Evolutionary conservation across 345 rosid genomes (phyloP), one percentile per base, ranked within the genome.

Genomic region (Excoecaria agallocha): DNA sequence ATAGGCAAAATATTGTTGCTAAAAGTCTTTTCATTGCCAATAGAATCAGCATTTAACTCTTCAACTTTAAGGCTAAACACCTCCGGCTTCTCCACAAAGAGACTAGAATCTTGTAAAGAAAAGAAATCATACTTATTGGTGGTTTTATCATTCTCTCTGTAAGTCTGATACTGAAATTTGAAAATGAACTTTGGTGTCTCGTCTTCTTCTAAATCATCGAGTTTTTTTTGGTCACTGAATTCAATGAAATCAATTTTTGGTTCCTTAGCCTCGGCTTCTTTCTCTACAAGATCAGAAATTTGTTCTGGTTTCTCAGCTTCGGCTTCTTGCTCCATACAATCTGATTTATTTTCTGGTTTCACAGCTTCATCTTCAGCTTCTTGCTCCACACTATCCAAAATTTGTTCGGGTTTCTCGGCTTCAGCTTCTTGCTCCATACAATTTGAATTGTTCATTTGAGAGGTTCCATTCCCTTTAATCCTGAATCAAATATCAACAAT

Each of bases 141-240:
- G 75, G 73, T 81, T 24, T 80, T 79, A 52, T 37, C 64, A 50
- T 69, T 67, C 8, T 55, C 71, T 50, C 73, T 65, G 63, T 76
- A 83, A 10, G 85, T 85, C 74, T 84, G 97, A 75, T 84, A 94
- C 78, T 90, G 78, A 85, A 94, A 94, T 70, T 93, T 87, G 80
- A 91, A 86, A 72, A 82, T 62, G 58, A 85, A 77, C 25, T 86
- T 81, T 15, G 93, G 81, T 3, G 84, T 64, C n/a, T 86, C 88
- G 12, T 65, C 77, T 46, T 74, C 73, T 24, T 49, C 75, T 1
- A 51, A 58, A 56, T 49, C 83, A 30, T 78, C 72, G 8, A 25
- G 51, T 50, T 78, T 82, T 41, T 56, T 60, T n/a, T 49, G 38
- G 68, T 39, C 78, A 52, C 45, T 48, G 9, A 66, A 25, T n/a